A percentile compares a stretch with the other conserved stretches of the same genome.
These are phyloP conservation scores for Penicillium sp. DNA, from an alignment of 2,329 filamentous ascomycete genomes.

Conservation along the genomic window DNA sequence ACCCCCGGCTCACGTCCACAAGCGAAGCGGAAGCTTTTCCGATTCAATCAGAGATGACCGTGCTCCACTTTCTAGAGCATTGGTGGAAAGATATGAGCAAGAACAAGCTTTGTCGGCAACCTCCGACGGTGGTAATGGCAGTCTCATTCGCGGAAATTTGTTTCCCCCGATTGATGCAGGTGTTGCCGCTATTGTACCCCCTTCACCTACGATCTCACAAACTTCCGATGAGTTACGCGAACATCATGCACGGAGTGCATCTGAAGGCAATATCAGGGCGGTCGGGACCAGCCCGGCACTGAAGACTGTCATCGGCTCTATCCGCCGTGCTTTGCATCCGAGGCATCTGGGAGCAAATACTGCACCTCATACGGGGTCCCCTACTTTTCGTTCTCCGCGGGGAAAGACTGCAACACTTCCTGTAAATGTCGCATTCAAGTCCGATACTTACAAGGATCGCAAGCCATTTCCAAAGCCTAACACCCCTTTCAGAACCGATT, in stretches of 20 bases:
- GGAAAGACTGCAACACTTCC: conserved; percentile 42
- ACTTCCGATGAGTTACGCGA: conserved; percentile 23
- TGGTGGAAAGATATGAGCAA: conserved; percentile 33
- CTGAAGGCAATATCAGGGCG: conserved; percentile 25
- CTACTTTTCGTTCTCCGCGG: conserved; percentile 29
- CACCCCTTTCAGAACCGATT: conserved; percentile 67
- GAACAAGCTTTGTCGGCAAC: conserved; percentile 52
- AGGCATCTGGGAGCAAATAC: conserved; percentile 36
- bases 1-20: conserved; percentile 57
- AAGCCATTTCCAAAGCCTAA: conserved; percentile 32
- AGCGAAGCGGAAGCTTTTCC: conserved; percentile 80
- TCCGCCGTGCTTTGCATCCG: conserved; percentile 75
- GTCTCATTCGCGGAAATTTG: conserved; percentile 80
- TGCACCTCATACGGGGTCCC: conserved; percentile 33
- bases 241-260: conserved; percentile 27
- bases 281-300: conserved; percentile 58
- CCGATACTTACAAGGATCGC: conserved; percentile 41
- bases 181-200: conserved; percentile 62
- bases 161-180: conserved; percentile 79
- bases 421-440: conserved; percentile 42
- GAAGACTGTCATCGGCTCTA: conserved; percentile 79
- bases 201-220: conserved; percentile 40
- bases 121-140: conserved; percentile 71
- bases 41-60: conserved; percentile 74
- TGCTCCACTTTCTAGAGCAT: conserved; percentile 48